These are phyloP conservation scores for Amanita phalloides DNA, from an alignment of 768 basidiomycete species.

Conservation along the genomic window DNA sequence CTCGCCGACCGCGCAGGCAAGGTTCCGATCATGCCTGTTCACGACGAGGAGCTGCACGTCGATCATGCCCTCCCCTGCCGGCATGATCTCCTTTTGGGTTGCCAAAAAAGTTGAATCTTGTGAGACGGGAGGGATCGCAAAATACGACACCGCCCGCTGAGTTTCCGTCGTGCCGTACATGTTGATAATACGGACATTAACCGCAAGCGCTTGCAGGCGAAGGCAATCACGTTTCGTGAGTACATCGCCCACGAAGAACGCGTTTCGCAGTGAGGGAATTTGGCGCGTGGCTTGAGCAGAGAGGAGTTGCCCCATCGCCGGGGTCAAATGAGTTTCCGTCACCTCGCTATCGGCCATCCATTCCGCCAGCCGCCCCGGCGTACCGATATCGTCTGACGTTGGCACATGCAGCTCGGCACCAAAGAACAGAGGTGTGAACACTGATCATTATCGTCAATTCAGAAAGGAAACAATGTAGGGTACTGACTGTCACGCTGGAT, in stretches of 20 bases:
- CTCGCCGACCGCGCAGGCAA: slow-evolving; percentile 91
- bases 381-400: slow-evolving; percentile 93
- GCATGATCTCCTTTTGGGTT: slow-evolving; percentile 95
- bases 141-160: slow-evolving; percentile 97
- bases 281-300: slow-evolving; percentile 71
- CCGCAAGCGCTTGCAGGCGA: slow-evolving; percentile 84
- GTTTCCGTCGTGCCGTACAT: slow-evolving; percentile 99
- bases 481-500: slow-evolving; percentile 95
- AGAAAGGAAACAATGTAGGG: neutral
- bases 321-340: slow-evolving; percentile 95
- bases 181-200: slow-evolving; percentile 92
- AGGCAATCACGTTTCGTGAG: slow-evolving; percentile 97
- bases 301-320: slow-evolving; percentile 97
- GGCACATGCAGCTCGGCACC: slow-evolving; percentile 94
- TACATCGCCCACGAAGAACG: slow-evolving; percentile 99
- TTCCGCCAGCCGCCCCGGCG: slow-evolving; percentile 89
- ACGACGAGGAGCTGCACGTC: slow-evolving; percentile 96
- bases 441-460: slow-evolving; percentile 27
- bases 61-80: slow-evolving; percentile 94
- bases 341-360: slow-evolving; percentile 94
- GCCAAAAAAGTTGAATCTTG: slow-evolving; percentile 84
- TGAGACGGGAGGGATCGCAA: slow-evolving; percentile 77
- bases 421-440: slow-evolving; percentile 98
- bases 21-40: slow-evolving; percentile 74
- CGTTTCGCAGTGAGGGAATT: slow-evolving; percentile 78